A percentile compares a stretch with the other conserved stretches of the same genome.
Evolutionary conservation across 2,329 filamentous ascomycete species (phyloP).

Genomic region (Lecanosticta acicola): DNA sequence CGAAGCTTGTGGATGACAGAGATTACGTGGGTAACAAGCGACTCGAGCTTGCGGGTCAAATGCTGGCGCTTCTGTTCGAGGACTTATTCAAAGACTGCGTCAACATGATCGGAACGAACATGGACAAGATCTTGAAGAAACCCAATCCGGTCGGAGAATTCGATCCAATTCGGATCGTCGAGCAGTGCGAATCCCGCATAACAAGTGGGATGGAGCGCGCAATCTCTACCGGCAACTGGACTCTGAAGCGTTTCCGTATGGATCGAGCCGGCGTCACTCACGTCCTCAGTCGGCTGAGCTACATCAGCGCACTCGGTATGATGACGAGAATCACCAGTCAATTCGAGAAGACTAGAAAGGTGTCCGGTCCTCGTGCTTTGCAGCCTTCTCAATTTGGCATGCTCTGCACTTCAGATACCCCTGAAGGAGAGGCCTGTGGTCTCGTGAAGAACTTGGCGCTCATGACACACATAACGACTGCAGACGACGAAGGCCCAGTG

Average conservation of each 20-base stretch:
- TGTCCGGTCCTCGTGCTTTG: slow-evolving; percentile 87
- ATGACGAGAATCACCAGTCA: slow-evolving; percentile 98
- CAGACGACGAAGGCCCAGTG: slow-evolving; percentile 87
- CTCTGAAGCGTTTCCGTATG: slow-evolving; percentile 96
- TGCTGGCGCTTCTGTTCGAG: slow-evolving; percentile 89
- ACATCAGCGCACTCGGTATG: slow-evolving; percentile 96
- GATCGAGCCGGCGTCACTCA: slow-evolving; percentile 95
- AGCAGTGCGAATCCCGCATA: slow-evolving; percentile 78
- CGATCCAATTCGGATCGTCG: slow-evolving; percentile 79
- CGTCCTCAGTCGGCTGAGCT: slow-evolving; percentile 89
- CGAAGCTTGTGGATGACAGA: slow-evolving; percentile 85
- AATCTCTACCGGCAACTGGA: slow-evolving; percentile 98
- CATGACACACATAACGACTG: slow-evolving; percentile 98
- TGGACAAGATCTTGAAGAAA: slow-evolving; percentile 94
- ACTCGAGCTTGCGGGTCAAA: slow-evolving; percentile 87
- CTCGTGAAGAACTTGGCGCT: slow-evolving; percentile 95
- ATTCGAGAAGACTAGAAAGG: slow-evolving; percentile 97
- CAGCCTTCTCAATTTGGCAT: slow-evolving; percentile 98
- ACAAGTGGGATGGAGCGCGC: slow-evolving; percentile 91
- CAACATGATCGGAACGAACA: slow-evolving; percentile 79
- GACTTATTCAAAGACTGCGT: slow-evolving; percentile 97
- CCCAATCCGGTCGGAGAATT: slow-evolving; percentile 83
- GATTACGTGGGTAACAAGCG: slow-evolving; percentile 99
- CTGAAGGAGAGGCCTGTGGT: slow-evolving; percentile 97
- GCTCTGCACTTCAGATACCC: slow-evolving; percentile 94